Evolutionary conservation across 2,329 filamentous ascomycete species (phyloP).

Genomic region (Ascochyta lentis): DNA sequence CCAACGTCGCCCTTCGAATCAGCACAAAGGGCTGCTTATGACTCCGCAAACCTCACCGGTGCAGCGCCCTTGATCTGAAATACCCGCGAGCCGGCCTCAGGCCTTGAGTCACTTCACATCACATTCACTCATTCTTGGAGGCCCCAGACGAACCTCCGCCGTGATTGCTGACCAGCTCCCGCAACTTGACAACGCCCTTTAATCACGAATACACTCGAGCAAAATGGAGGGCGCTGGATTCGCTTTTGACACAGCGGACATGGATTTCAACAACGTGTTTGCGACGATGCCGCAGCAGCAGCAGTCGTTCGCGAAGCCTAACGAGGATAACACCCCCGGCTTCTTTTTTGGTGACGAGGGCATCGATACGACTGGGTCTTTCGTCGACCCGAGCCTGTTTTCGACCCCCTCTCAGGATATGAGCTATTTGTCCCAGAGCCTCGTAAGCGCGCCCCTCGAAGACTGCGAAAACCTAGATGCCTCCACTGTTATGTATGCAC

Average conservation of each 20-base stretch:
- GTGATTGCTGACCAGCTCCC: constrained; percentile 29
- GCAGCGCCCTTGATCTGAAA: constrained; percentile 32
- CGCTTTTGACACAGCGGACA: constrained; percentile 38
- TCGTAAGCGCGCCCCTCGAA: constrained; percentile 31
- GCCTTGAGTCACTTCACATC: constrained; percentile 38
- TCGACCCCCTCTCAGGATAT: constrained; percentile 28
- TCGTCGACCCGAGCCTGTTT: constrained; percentile 31
- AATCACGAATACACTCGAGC: constrained; percentile 15
- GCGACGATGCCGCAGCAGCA: constrained; percentile 29
- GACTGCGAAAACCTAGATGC: neutral
- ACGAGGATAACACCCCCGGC: constrained; percentile 41
- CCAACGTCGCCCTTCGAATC: constrained; percentile 12
- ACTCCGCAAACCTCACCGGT: constrained; percentile 12
- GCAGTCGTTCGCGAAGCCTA: constrained; percentile 35
- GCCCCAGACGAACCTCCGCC: constrained; percentile 21
- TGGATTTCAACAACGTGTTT: constrained; percentile 42
- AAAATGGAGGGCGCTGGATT: constrained; percentile 42
- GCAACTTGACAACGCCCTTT: constrained; percentile 27
- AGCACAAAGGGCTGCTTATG: constrained; percentile 17
- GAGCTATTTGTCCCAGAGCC: constrained; percentile 35
- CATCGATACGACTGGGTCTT: constrained; percentile 39
- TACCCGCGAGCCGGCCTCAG: constrained; percentile 35
- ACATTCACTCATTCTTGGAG: constrained; percentile 35
- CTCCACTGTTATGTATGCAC: neutral
- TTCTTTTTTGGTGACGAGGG: constrained; percentile 45